Evolutionary conservation across 495 filamentous ascomycete genomes (phyloP), one percentile per base, ranked within the genome.

Genomic region (Copromyces sp.): DNA sequence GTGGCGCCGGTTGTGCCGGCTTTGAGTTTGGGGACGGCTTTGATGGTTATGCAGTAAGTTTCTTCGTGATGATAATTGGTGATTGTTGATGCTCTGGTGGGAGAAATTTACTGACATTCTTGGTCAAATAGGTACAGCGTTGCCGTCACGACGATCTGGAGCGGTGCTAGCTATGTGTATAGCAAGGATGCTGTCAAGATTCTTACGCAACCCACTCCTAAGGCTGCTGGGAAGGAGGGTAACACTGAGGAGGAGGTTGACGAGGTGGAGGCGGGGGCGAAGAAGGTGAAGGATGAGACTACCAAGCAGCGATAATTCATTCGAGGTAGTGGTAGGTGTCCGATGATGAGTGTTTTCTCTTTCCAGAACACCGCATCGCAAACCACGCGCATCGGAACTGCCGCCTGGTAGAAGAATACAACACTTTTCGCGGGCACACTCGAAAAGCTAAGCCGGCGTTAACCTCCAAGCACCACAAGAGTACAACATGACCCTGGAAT

Each of bases 121-220:
- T 76, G 6, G 38, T 42, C 17, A 24, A 41, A 71, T 20, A 91
- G 89, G 73, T 91, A 93, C 75, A 82, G 94, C 42, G 93, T 96
- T 8, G 93, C 92, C 0, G 86, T 86, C 0, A 96, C 93, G 12
- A 96, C 93, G 1, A 79, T 95, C 16, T 94, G 92, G 93, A 94
- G 92, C 39, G 93, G 93, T 20, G 84, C 92, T 4, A 93, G 91
- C 78, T 96, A 96, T 77, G 82, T 95, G 40, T 93, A 90, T 77
- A 90, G 90, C 71, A 93, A 92, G 76, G 89, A 94, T 76, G 92
- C 92, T 0, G 92, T 95, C 59, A 93, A 90, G 79, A 95, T 95
- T 68, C 78, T 96, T 12, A 89, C 86, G 12, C 86, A 89, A 73
- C 72, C 76, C 32, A 29, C 53, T 35, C 53, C 53, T 0, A 61